Conservation (phyloP, 2,329 filamentous ascomycete genomes). For the Scytalidium sp. region DNA sequence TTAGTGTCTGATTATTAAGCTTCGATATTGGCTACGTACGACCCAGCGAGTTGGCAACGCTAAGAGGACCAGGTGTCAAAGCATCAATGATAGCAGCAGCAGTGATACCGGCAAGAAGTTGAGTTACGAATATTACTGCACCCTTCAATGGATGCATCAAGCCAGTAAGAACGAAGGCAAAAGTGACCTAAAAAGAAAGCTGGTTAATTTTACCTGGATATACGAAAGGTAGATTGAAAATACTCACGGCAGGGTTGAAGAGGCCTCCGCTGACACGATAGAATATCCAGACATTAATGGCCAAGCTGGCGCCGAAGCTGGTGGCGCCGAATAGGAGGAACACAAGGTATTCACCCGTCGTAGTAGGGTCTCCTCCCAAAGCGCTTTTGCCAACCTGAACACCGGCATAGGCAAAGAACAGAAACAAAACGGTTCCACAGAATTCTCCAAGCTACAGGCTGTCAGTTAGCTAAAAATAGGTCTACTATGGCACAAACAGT, state of each 20-base stretch:
- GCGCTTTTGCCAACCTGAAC: constrained; percentile 24
- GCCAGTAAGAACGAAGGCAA: neutral
- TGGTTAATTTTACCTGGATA: neutral
- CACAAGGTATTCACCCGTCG: neutral
- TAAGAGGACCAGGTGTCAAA: constrained; percentile 40
- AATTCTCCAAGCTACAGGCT: constrained; percentile 19
- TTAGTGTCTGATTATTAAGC: neutral
- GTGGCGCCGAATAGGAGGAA: neutral
- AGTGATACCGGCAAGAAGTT: constrained; percentile 26
- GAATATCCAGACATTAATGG: constrained; percentile 55
- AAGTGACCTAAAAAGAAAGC: neutral
- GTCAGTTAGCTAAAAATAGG: neutral
- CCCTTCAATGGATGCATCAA: constrained; percentile 8
- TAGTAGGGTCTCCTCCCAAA: constrained; percentile 3
- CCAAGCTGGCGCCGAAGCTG: constrained; percentile 34
- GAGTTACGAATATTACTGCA: constrained; percentile 23
- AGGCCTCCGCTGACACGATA: constrained; percentile 45
- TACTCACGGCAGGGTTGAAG: constrained; percentile 28
- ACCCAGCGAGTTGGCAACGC: constrained; percentile 37
- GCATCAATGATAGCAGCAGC: constrained; percentile 36
- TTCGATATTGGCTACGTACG: neutral
- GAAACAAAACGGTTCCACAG: constrained; percentile 32
- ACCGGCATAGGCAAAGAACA: constrained; percentile 31
- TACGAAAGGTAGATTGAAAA: neutral
- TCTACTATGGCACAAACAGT: neutral